phyloP scores from a whole-genome alignment of 139 green algal species.

The Chlorella sorokiniana region DNA sequence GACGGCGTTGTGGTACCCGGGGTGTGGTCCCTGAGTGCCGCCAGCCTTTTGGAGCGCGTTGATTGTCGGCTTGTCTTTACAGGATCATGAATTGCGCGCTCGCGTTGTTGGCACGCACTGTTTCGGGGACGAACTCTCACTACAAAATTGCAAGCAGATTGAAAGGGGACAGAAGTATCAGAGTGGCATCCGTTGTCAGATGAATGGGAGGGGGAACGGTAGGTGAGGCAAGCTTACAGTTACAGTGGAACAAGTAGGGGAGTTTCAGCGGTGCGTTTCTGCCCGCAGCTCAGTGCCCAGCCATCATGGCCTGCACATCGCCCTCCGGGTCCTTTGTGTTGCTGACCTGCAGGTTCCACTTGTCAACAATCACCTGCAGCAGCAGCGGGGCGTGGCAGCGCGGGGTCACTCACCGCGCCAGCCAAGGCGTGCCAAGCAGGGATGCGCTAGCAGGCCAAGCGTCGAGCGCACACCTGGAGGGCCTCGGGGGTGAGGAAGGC shows the following conservation, averaged over 20 bases:
- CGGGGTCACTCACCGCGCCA: background rate
- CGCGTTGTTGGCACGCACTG: too few species aligned
- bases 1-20: background rate
- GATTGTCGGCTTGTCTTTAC: background rate
- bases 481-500: constrained; percentile 79
- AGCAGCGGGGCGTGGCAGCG: background rate
- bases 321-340: constrained; percentile 56
- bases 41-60: background rate
- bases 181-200: too few species aligned
- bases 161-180: too few species aligned
- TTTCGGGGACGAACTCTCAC: too few species aligned
- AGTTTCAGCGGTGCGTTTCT: background rate
- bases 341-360: constrained; percentile 64
- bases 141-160: too few species aligned
- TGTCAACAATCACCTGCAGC: constrained; percentile 59
- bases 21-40: background rate
- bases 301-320: constrained; percentile 72
- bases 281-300: background rate
- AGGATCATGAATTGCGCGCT: too few species aligned
- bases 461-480: constrained; percentile 28
- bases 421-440: too few species aligned
- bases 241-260: too few species aligned
- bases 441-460: background rate
- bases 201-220: too few species aligned
- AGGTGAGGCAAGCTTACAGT: too few species aligned